Conservation (phyloP, 805 yeast species). For the Nakazawaea ambrosiae region DNA sequence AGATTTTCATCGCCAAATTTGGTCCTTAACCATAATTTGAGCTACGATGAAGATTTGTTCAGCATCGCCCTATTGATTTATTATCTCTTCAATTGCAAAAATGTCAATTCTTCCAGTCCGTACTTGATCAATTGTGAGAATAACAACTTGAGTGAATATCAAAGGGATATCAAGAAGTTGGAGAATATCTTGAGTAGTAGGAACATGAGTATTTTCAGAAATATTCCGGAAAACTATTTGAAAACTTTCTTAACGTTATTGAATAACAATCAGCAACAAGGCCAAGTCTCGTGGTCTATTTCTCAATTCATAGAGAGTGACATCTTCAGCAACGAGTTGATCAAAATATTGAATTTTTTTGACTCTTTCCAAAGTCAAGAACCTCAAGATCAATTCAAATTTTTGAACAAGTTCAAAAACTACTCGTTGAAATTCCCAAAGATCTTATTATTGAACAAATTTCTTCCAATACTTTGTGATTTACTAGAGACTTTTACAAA, state of each 20-base stretch:
- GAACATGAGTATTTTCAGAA: constrained; percentile 43
- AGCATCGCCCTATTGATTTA: constrained; percentile 74
- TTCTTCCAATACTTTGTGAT: constrained; percentile 62
- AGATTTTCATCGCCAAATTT: constrained; percentile 84
- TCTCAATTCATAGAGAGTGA: constrained; percentile 64
- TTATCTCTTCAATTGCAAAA: constrained; percentile 47
- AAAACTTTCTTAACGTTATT: constrained; percentile 47
- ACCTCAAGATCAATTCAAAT: constrained; percentile 56
- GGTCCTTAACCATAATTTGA: constrained; percentile 54
- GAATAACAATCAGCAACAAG: constrained; percentile 44
- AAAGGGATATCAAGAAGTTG: constrained; percentile 40
- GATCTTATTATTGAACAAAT: constrained; percentile 53
- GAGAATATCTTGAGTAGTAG: constrained; percentile 24
- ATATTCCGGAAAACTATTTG: constrained; percentile 52
- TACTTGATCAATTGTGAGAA: constrained; percentile 35
- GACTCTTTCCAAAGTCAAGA: constrained; percentile 79
- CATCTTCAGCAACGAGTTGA: constrained; percentile 76
- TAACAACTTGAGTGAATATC: constrained; percentile 51
- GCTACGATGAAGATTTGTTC: constrained; percentile 73
- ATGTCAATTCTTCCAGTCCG: constrained; percentile 28
- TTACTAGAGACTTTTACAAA: constrained; percentile 32
- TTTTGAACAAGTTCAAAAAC: constrained; percentile 56
- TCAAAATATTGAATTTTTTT: constrained; percentile 71
- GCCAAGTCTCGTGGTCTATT: constrained; percentile 56
- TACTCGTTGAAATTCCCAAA: constrained; percentile 54